Evolutionary conservation across 305 asterid species (phyloP).

Genomic region (Plantago lanceolata): DNA sequence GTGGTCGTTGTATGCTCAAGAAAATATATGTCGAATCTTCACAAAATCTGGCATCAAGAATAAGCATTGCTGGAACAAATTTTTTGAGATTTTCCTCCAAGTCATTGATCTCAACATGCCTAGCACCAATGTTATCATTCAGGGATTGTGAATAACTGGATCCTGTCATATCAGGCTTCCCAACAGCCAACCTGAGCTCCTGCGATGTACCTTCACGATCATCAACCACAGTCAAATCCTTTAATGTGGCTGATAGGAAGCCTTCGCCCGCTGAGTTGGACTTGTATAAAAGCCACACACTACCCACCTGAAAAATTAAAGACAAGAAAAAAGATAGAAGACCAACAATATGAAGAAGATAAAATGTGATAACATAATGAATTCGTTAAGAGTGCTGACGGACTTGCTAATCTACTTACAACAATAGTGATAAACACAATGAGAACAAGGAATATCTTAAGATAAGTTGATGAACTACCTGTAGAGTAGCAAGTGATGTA

Average conservation of each 20-base stretch:
- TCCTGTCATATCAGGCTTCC: conserved; percentile 62
- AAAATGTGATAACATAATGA: conserved; percentile 15
- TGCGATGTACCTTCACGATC: conserved; percentile 86
- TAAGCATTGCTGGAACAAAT: conserved; percentile 72
- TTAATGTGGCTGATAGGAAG: conserved; percentile 69
- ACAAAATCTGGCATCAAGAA: conserved; percentile 71
- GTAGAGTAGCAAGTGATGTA: conserved; percentile 80
- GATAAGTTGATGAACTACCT: conserved; percentile 45
- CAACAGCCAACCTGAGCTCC: conserved; percentile 86
- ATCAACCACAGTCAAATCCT: conserved; percentile 75
- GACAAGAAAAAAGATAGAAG: conserved; percentile 20
- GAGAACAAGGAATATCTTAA: conserved; percentile 14
- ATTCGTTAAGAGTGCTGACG: not conserved
- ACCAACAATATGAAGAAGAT: conserved; percentile 21
- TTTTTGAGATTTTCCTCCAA: conserved; percentile 33
- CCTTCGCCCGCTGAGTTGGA: conserved; percentile 71
- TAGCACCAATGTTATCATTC: conserved; percentile 33
- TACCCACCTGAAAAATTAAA: conserved; percentile 72
- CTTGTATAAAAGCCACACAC: conserved; percentile 82
- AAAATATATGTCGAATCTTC: conserved; percentile 55
- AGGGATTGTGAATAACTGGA: conserved; percentile 34
- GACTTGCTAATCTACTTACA: not conserved
- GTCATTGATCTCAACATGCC: conserved; percentile 27
- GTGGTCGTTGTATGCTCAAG: conserved; percentile 94
- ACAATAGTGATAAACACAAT: not conserved